These are phyloP conservation scores for Apiotrichum porosum DNA, from an alignment of 1,284 basidiomycete genomes.

Conservation along the genomic window DNA sequence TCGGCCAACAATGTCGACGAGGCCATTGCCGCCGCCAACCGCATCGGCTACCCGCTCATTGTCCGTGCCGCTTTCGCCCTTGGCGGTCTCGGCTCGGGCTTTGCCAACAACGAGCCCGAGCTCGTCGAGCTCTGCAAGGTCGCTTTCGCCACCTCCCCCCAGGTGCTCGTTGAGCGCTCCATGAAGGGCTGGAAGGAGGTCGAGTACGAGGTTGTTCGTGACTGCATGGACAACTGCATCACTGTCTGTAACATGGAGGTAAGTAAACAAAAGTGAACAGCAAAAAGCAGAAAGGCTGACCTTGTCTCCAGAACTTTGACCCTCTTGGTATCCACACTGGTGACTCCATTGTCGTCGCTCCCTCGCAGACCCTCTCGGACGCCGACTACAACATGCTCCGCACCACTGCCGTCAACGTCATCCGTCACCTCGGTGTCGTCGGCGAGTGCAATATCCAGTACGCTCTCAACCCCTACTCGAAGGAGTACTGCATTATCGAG, in stretches of 20 bases:
- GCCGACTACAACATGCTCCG: constrained; percentile 98
- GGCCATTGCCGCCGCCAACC: constrained; percentile 72
- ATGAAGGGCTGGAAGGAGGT: constrained; percentile 99
- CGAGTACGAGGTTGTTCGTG: constrained; percentile 98
- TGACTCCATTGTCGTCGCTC: constrained; percentile 98
- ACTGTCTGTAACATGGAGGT: constrained; percentile 99
- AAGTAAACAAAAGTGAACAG: constrained; percentile 37
- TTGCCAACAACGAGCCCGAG: constrained; percentile 84
- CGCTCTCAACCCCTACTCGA: constrained; percentile 88
- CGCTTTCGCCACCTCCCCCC: constrained; percentile 93
- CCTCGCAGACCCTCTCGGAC: constrained; percentile 96
- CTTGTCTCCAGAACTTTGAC: constrained; percentile 84
- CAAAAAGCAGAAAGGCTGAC: neutral
- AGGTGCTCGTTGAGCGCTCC: constrained; percentile 95
- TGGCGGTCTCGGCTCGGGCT: constrained; percentile 90
- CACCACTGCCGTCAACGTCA: constrained; percentile 95
- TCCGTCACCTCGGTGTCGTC: constrained; percentile 92
- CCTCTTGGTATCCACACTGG: constrained; percentile 98
- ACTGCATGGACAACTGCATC: constrained; percentile 89
- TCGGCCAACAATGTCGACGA: constrained; percentile 77
- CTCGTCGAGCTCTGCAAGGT: constrained; percentile 81
- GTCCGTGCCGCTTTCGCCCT: constrained; percentile 95
- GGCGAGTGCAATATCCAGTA: constrained; percentile 99
- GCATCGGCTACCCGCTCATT: constrained; percentile 95
- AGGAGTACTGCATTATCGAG: constrained; percentile 99